phyloP scores from a whole-genome alignment of 148 eudicot species.

The Talinum fruticosum region DNA sequence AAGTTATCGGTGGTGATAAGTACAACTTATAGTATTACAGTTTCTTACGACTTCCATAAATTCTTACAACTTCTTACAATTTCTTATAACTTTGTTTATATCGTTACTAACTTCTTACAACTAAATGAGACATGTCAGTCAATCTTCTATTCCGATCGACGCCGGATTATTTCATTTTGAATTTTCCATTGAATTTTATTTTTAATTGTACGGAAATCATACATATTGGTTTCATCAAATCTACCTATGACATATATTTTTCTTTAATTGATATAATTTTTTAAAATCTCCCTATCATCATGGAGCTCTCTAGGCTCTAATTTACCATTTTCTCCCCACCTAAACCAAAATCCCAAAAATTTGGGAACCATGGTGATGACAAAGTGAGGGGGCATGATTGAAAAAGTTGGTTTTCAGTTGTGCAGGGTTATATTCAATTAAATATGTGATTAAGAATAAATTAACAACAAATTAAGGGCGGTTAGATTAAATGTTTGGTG shows the following conservation, averaged over 20 bases:
- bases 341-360: background rate
- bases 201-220: too few relatives aligned
- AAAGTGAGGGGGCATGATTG: conserved; percentile 10
- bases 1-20: background rate
- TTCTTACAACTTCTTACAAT: too few relatives aligned
- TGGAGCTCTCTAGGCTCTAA: background rate
- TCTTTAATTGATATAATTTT: background rate
- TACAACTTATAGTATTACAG: too few relatives aligned
- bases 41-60: too few relatives aligned
- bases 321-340: background rate
- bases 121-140: too few relatives aligned
- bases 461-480: conserved; percentile 2
- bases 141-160: too few relatives aligned
- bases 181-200: too few relatives aligned
- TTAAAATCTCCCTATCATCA: background rate
- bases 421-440: conserved; percentile 2
- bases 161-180: too few relatives aligned
- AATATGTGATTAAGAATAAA: background rate
- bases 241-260: background rate
- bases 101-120: too few relatives aligned
- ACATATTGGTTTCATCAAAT: background rate
- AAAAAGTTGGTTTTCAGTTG: conserved; percentile 10
- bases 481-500: conserved; percentile 18
- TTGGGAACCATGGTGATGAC: conserved; percentile 2
- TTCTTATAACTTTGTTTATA: too few relatives aligned